Conservation (phyloP, 768 basidiomycete species). For the Boletus tylopilopsis region DNA sequence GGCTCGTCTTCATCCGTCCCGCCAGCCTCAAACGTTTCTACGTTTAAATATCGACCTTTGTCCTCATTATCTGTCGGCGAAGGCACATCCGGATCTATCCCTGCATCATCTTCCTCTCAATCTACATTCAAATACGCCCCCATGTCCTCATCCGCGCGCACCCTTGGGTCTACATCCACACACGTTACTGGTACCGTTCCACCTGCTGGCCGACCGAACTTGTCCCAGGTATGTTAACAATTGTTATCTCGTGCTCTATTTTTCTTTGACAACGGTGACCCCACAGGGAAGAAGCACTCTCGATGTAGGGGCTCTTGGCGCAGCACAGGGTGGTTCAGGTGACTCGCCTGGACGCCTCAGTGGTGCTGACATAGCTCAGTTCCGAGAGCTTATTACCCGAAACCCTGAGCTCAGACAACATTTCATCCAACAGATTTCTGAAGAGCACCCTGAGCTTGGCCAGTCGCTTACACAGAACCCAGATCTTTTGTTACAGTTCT, state of each 20-base stretch:
- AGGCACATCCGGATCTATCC: neutral
- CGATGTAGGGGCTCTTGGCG: neutral
- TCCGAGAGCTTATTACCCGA: neutral
- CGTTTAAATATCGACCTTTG: neutral
- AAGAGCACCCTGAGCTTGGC: conserved; percentile 1
- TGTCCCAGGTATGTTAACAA: neutral
- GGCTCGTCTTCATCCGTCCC: neutral
- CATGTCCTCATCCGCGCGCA: neutral
- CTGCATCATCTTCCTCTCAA: neutral
- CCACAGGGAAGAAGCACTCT: neutral
- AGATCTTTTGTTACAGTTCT: neutral
- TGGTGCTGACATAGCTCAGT: neutral
- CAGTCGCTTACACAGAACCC: neutral
- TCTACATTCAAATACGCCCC: neutral
- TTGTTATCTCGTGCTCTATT: neutral
- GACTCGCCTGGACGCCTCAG: neutral
- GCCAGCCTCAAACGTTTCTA: neutral
- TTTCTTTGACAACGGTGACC: neutral
- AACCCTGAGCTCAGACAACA: conserved; percentile 1
- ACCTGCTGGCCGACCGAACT: neutral
- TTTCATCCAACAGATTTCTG: neutral
- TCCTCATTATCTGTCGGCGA: too few species aligned
- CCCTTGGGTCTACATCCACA: too few species aligned
- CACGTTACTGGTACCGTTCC: too few species aligned
- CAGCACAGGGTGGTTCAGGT: neutral